Evolutionary conservation across 345 rosid species (phyloP), one percentile per base, ranked within the genome.

Genomic region (Pelargonium nanum): DNA sequence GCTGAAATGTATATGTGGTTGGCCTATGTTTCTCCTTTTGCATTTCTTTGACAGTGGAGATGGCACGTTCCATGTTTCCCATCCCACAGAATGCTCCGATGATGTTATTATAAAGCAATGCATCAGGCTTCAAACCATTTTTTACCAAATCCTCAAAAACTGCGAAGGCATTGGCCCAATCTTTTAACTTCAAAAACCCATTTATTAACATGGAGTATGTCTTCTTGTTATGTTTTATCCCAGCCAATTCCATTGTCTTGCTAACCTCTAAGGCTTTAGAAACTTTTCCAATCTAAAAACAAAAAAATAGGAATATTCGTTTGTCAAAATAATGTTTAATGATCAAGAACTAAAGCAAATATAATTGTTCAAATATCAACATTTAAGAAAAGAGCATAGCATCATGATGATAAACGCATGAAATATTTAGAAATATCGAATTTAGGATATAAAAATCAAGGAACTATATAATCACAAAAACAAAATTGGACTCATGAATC

Each of bases 61-160:
- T 70, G 0, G 97, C 99, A 64, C 99, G 88, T 5, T 83, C 91
- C 89, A 89, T 87, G 78, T 84, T 92, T 70, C 97, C 97, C 99
- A 93, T 89, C 61, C 96, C 97, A 72, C 99, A 93, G 66, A 89
- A 89, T 58, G 91, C 99, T 61, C 75, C 61, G 12, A 93, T 79
- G 26, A 89, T 85, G 82, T 87, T 84, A 80, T 93, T 93, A 57
- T 87, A 89, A 9, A 89, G 88, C 63, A 93, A 77, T 55, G 80
- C 91, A 67, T 93, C 99, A 52, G 96, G 97, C 78, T 84, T 85
- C 73, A 87, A 63, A 50, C 94, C 97, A 75, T 84, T 81, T 12
- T 65, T 70, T 10, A 87, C 60, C 65, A 85, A 84, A 78, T 87
- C 91, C 77, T 93, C 99, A 59, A 84, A 89, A 56, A 93, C 66